A percentile compares a stretch with the other conserved stretches of the same genome.
phyloP scores from a whole-genome alignment of 1,284 basidiomycete species.

The Phellopilus nigrolimitatus region DNA sequence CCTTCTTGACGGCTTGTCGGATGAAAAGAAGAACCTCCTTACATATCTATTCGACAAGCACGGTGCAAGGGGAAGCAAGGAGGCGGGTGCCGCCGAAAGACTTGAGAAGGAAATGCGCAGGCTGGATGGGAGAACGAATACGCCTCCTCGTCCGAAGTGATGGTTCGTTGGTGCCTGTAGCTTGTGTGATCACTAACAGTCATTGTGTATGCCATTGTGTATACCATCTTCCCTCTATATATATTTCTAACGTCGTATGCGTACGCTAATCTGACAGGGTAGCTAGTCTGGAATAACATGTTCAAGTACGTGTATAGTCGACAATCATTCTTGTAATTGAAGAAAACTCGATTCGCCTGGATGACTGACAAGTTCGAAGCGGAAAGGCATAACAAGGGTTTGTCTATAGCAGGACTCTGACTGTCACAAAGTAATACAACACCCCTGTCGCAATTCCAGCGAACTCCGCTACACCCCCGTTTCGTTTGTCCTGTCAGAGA shows the following conservation, averaged over 20 bases:
- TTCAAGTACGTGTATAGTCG: too few relatives aligned
- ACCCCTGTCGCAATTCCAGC: too few relatives aligned
- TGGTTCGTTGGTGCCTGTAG: not conserved
- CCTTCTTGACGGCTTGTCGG: constrained; percentile 70
- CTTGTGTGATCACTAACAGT: too few relatives aligned
- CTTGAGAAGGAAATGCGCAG: constrained; percentile 72
- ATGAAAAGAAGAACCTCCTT: constrained; percentile 81
- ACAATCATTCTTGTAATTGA: too few relatives aligned
- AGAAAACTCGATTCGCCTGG: too few relatives aligned
- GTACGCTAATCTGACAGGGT: not conserved
- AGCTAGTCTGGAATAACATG: not conserved
- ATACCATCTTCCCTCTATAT: constrained; percentile 1
- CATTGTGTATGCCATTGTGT: not conserved
- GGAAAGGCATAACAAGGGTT: too few relatives aligned
- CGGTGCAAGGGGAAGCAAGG: constrained; percentile 47
- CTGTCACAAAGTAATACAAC: too few relatives aligned
- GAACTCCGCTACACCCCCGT: too few relatives aligned
- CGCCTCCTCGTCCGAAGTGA: constrained; percentile 39
- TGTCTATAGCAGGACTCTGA: too few relatives aligned
- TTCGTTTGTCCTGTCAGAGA: too few relatives aligned
- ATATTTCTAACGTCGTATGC: constrained; percentile 16
- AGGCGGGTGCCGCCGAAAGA: constrained; percentile 48
- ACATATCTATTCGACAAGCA: constrained; percentile 85
- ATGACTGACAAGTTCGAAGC: too few relatives aligned
- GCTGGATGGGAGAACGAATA: constrained; percentile 69